Evolutionary conservation across 306 rosid genomes (phyloP).

Genomic region (Lathyrus aphaca): DNA sequence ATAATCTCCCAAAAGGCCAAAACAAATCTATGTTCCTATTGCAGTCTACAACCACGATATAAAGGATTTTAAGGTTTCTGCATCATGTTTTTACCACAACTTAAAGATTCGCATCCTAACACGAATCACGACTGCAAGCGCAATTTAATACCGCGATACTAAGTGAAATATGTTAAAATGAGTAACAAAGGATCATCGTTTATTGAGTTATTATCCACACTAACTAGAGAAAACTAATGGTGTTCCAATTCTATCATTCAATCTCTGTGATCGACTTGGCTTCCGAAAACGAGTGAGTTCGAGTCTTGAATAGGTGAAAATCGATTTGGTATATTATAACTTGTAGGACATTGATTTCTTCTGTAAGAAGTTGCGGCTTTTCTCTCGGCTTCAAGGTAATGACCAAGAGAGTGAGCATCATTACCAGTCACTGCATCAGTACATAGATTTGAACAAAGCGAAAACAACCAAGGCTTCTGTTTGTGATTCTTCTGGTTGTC

Average conservation of each 20-base stretch:
- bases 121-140: background rate
- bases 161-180: background rate
- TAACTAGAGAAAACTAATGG: constrained; percentile 47
- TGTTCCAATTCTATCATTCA: constrained; percentile 39
- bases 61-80: background rate
- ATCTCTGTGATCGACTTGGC: constrained; percentile 39
- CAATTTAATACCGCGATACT: background rate
- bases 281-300: constrained; percentile 38
- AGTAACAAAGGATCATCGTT: background rate
- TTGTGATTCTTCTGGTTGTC: constrained; percentile 49
- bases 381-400: constrained; percentile 76
- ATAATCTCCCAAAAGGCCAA: background rate
- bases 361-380: constrained; percentile 43
- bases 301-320: constrained; percentile 38
- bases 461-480: constrained; percentile 60
- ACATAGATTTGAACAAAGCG: constrained; percentile 64
- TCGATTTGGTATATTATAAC: constrained; percentile 36
- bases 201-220: constrained; percentile 45
- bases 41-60: background rate
- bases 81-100: background rate
- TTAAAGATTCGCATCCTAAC: background rate
- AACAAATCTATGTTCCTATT: background rate
- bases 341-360: constrained; percentile 39
- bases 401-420: constrained; percentile 63
- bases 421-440: constrained; percentile 57